Evolutionary conservation across 768 basidiomycete genomes (phyloP), one percentile per base, ranked within the genome.

Genomic region (Fomitopsis pulvina): DNA sequence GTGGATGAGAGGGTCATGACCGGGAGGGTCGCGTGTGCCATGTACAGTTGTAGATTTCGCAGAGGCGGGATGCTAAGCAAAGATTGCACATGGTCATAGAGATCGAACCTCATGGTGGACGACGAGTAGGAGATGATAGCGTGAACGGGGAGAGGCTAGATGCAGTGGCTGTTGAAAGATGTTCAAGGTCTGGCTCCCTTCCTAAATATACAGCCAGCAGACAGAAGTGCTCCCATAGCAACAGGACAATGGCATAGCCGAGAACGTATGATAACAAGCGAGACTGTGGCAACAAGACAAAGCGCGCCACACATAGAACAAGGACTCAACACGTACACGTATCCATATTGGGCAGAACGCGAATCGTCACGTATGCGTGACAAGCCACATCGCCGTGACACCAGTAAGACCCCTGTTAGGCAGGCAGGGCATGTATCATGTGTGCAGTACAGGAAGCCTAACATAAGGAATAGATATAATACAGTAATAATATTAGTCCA

Each of bases 1-100:
- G n/a, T n/a, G n/a, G 38, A 28, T 21, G 49, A 53, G n/a, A 58
- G 49, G 2, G 22, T 22, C 60, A 63, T 61, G 9, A 14, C 9
- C 11, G 63, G 60, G 10, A 61, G 46, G 1, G 30, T 21, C 2
- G 53, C 51, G 12, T 26, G 26, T 10, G 27, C 5, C 14, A 56
- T n/a, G 41, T 57, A 61, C 24, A 21, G 18, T 21, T 38, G 21
- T 4, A 48, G 47, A 16, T 40, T 47, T 6, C n/a, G 10, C 5
- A 28, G 25, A 14, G 47, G 37, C n/a, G n/a, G 18, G 22, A 18
- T 18, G 20, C 30, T 37, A 20, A 47, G 10, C 12, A 37, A 20
- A 37, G 45, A 12, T 18, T 38, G 45, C 7, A 38, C 45, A 3
- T 37, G 16, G 6, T 37, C 32, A 16, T 29, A 18, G 30, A 47